Evolutionary conservation across 139 green algal genomes (phyloP), one percentile per base, ranked within the genome.

Genomic region (Chlorella sp.): DNA sequence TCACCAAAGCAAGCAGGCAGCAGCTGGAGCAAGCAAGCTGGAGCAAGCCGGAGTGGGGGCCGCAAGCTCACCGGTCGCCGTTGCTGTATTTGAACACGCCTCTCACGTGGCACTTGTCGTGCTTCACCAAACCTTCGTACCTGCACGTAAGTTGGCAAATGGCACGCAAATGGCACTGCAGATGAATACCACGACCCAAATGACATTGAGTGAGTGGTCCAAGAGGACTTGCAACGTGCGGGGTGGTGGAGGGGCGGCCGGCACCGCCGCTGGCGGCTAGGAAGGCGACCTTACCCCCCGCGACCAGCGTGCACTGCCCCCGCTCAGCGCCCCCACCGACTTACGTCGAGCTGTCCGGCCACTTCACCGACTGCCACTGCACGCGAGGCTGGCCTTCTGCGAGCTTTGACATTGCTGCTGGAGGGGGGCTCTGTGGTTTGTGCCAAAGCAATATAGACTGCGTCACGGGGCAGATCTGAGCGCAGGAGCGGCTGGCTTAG

Each of bases 41-140:
- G 11, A 71, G 21, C 64, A 26, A 3, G 22, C 30, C 71, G n/a
- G n/a, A n/a, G n/a, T n/a, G n/a, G n/a, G n/a, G n/a, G n/a, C n/a
- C 71, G 32, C 36, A n/a, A n/a, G 15, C 69, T 77, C 36, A 94
- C 92, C 86, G 92, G 83, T 95, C 93, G 48, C 91, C 94, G 86
- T 92, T 93, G 14, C 66, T 61, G 57, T 95, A 95, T 3, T 71
- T 88, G 78, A 95, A 86, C 26, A 96, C 91, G 14, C 93, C 93
- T 7, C 94, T 69, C 24, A 93, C 83, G 78, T 96, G 89, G 71
- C 90, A 91, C 53, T 68, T 86, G 36, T 92, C 93, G 16, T 93
- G 64, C 57, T 89, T 92, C 9, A 91, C 90, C 0, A 96, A 86
- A 0, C 93, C 93, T 40, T 93, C 90, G 61, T 94, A 96, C 22